A percentile compares a stretch with the other conserved stretches of the same genome.
These are phyloP conservation scores for Alternaria alternata DNA, from an alignment of 2,329 filamentous ascomycete species.

Conservation along the genomic window DNA sequence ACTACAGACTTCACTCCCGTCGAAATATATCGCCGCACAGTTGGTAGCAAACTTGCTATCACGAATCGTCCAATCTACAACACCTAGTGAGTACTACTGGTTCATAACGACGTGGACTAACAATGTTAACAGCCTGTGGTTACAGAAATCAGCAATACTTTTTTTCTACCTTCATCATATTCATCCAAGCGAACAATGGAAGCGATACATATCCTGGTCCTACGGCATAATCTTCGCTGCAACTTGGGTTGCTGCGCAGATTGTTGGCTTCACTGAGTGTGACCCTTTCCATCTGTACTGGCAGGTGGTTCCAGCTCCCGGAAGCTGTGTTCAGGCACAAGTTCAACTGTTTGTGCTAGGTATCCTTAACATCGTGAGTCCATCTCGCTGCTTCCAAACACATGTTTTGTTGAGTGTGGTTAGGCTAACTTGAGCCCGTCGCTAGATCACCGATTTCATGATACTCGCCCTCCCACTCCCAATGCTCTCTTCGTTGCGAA, in stretches of 20 bases:
- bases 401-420: neutral
- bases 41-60: neutral
- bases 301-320: neutral
- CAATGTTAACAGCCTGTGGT: neutral
- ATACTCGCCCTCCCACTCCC: neutral
- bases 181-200: neutral
- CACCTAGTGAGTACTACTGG: neutral
- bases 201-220: neutral
- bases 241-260: neutral
- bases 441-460: neutral
- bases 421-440: neutral
- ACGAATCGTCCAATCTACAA: neutral
- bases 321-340: neutral
- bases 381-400: neutral
- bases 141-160: neutral
- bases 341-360: neutral
- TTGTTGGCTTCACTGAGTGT: neutral
- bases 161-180: neutral
- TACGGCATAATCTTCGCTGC: neutral
- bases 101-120: neutral
- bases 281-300: neutral
- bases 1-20: neutral
- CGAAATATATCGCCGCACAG: neutral
- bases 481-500: neutral
- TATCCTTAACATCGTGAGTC: neutral